phyloP scores from a whole-genome alignment of 2,329 filamentous ascomycete genomes.

The Nigrospora osmanthi region DNA sequence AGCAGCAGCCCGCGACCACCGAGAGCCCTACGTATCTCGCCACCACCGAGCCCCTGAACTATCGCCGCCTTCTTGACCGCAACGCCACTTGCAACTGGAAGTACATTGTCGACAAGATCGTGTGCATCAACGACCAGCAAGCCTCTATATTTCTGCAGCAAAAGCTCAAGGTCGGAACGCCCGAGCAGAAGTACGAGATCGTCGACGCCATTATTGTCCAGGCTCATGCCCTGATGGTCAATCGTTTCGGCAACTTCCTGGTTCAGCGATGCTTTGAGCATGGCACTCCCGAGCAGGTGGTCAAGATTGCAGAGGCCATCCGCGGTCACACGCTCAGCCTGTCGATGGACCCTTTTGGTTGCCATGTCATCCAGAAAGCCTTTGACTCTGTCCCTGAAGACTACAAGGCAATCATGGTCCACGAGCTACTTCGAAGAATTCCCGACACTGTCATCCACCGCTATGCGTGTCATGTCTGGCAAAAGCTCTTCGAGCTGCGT shows the following conservation, averaged over 20 bases:
- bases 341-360: slow-evolving; percentile 98
- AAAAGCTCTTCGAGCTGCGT: slow-evolving; percentile 96
- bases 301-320: slow-evolving; percentile 90
- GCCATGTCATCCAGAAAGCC: slow-evolving; percentile 96
- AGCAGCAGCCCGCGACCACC: slow-evolving; percentile 33
- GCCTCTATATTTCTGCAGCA: slow-evolving; percentile 98
- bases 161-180: slow-evolving; percentile 93
- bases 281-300: slow-evolving; percentile 86
- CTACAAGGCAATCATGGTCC: slow-evolving; percentile 98
- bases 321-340: slow-evolving; percentile 88
- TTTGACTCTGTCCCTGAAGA: slow-evolving; percentile 97
- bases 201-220: slow-evolving; percentile 93
- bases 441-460: slow-evolving; percentile 97
- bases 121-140: slow-evolving; percentile 98
- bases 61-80: slow-evolving; percentile 87
- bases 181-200: slow-evolving; percentile 94
- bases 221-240: slow-evolving; percentile 94
- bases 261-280: slow-evolving; percentile 99
- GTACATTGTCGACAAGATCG: slow-evolving; percentile 98
- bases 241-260: slow-evolving; percentile 96
- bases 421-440: slow-evolving; percentile 88
- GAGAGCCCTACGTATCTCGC: slow-evolving; percentile 73
- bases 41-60: slow-evolving; percentile 88
- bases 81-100: slow-evolving; percentile 99
- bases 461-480: slow-evolving; percentile 98